Base-by-base conservation (phyloP, 805 yeast species). In the Candida hispaniensis region DNA sequence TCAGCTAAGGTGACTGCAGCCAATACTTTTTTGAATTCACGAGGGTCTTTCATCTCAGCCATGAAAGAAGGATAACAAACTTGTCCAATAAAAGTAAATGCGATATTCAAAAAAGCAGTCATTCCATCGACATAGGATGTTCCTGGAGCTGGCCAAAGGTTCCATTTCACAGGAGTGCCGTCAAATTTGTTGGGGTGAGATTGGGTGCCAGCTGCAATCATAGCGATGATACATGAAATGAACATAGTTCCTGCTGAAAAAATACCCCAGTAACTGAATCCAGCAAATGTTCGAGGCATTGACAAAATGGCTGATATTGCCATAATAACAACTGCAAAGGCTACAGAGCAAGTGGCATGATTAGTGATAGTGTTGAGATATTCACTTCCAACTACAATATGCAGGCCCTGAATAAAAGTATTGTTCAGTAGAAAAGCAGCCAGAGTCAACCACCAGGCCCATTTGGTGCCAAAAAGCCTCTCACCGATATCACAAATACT, bases 31-130 rank as follows among this genome's bases (percentile, higher is more conserved):
- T 61, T 66, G 58, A 72, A 72, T 34, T 72, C 78, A 28, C 55
- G 55, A 17, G 78, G 79, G 34, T 60, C 56, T 43, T 59, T 61
- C 79, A 72, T 72, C 46, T 72, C 74, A 8, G 71, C 59, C 40
- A 72, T 72, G 51, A 72, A 72, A 13, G 75, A 69, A 1, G 77
- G 78, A 43, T 71, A 72, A 4, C 73, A 68, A 50, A 72, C 67
- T 51, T 72, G 79, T 3, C 79, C 79, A 14, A 71, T 77, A 54
- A 72, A 71, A 1, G 78, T 71, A 51, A 71, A 72, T 14, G 70
- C 71, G 44, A 72, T 72, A 54, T 72, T 72, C 46, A 72, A 58
- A 42, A 66, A 59, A 0, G 78, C 78, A 23, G 62, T 51, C 76
- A 72, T 70, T 1, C 61, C 75, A 12, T 49, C 46, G 6, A 70